Evolutionary conservation across 129 eudicot genomes (phyloP).

Genomic region (Lactuca sativa): DNA sequence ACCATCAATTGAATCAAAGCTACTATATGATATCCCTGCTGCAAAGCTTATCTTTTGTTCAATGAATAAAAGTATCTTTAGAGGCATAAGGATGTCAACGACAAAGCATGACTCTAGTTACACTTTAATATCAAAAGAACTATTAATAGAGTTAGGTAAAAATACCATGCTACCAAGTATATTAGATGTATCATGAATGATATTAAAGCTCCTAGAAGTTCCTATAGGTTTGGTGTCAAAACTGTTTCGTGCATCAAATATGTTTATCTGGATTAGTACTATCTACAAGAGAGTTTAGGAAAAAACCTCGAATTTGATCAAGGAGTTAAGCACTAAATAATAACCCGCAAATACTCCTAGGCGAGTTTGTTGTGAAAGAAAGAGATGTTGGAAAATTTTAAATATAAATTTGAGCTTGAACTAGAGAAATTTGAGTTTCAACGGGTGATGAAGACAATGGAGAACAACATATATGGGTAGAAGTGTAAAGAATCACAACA

Average conservation of each 20-base stretch:
- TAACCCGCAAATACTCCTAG: conserved; percentile 44
- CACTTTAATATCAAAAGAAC: conserved; percentile 14
- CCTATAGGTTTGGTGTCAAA: conserved; percentile 36
- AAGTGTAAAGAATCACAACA: too few species aligned
- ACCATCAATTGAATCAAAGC: conserved; percentile 64
- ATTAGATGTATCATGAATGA: conserved; percentile 12
- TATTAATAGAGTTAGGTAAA: conserved; percentile 27
- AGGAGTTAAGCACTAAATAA: conserved; percentile 64
- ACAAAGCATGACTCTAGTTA: not conserved
- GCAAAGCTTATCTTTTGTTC: conserved; percentile 63
- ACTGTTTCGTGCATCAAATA: conserved; percentile 37
- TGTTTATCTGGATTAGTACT: conserved; percentile 18
- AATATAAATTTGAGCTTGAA: too few species aligned
- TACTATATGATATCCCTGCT: conserved; percentile 49
- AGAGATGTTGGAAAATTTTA: too few species aligned
- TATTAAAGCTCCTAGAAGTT: conserved; percentile 40
- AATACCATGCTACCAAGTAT: conserved; percentile 52
- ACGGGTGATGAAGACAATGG: too few species aligned
- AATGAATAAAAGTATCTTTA: conserved; percentile 14
- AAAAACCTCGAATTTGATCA: conserved; percentile 52
- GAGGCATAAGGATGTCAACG: not conserved
- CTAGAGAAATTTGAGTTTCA: conserved; percentile 6
- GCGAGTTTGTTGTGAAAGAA: too few species aligned
- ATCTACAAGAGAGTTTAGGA: conserved; percentile 20
- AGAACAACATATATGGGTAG: too few species aligned